A percentile compares a stretch with the other conserved stretches of the same genome.
phyloP scores from a whole-genome alignment of 768 basidiomycete genomes.

The Tricholoma hemisulphureum region DNA sequence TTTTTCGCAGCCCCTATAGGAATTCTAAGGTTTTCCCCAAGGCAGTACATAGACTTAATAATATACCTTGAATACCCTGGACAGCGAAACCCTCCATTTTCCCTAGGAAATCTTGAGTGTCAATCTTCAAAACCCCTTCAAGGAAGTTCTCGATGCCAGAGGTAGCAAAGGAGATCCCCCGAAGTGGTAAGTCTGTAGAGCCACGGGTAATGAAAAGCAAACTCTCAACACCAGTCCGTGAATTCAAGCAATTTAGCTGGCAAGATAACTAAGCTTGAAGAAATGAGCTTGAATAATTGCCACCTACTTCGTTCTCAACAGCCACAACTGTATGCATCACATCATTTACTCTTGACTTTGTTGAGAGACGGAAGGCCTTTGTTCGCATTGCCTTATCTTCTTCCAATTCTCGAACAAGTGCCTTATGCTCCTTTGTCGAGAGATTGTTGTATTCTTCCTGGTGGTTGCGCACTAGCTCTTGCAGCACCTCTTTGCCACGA shows the following conservation, averaged over 20 bases:
- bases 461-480: conserved; percentile 4
- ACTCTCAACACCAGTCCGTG: conserved; percentile 14
- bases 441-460: conserved; percentile 1
- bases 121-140: conserved; percentile 8
- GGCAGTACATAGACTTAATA: background rate
- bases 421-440: background rate
- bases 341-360: conserved; percentile 10
- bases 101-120: conserved; percentile 14
- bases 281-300: background rate
- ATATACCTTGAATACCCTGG: conserved; percentile 14
- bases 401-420: conserved; percentile 9
- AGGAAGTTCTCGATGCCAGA: conserved; percentile 13
- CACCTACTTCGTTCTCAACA: conserved; percentile 14
- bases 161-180: conserved; percentile 11
- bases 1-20: conserved; percentile 8
- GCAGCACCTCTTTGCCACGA: background rate
- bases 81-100: conserved; percentile 17
- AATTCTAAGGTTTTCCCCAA: too few relatives aligned
- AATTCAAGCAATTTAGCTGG: conserved; percentile 12
- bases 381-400: conserved; percentile 9
- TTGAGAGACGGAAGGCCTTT: conserved; percentile 4
- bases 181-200: conserved; percentile 5
- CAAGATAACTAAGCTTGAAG: background rate
- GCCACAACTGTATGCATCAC: conserved; percentile 7
- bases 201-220: conserved; percentile 14